These are phyloP conservation scores for Adenanthera pavonina DNA, from an alignment of 306 rosid species.

Conservation along the genomic window DNA sequence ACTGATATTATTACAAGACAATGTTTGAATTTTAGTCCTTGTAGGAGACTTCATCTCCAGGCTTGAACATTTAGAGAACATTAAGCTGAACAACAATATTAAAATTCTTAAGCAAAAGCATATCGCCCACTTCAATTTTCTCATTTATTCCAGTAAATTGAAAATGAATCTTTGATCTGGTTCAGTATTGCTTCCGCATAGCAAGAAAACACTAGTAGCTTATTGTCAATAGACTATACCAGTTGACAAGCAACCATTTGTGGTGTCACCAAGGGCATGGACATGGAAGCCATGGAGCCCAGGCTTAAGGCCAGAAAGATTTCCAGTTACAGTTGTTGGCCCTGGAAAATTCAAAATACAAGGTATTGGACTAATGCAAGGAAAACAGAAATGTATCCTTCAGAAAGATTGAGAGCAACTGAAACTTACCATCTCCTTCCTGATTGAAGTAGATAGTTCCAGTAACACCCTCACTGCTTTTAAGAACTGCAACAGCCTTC, in stretches of 20 bases:
- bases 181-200: background rate
- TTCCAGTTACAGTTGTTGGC: slow-evolving; percentile 83
- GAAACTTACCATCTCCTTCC: slow-evolving; percentile 56
- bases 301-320: slow-evolving; percentile 75
- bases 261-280: slow-evolving; percentile 93
- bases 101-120: background rate
- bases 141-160: background rate
- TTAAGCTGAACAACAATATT: background rate
- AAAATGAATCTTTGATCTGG: slow-evolving; percentile 2
- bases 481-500: slow-evolving; percentile 21
- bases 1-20: background rate
- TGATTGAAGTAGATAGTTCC: slow-evolving; percentile 11
- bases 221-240: slow-evolving; percentile 51
- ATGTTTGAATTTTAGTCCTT: background rate
- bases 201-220: background rate
- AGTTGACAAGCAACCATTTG: slow-evolving; percentile 96
- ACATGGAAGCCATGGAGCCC: slow-evolving; percentile 96
- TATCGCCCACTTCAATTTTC: background rate
- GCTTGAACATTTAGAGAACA: slow-evolving; percentile 18
- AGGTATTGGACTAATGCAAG: slow-evolving; percentile 18
- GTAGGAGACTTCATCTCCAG: slow-evolving; percentile 9
- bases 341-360: slow-evolving; percentile 48
- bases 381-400: background rate
- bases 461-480: background rate
- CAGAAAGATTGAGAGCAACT: background rate